phyloP scores from a whole-genome alignment of 2,329 filamentous ascomycete species.

The Xylaria sp. region DNA sequence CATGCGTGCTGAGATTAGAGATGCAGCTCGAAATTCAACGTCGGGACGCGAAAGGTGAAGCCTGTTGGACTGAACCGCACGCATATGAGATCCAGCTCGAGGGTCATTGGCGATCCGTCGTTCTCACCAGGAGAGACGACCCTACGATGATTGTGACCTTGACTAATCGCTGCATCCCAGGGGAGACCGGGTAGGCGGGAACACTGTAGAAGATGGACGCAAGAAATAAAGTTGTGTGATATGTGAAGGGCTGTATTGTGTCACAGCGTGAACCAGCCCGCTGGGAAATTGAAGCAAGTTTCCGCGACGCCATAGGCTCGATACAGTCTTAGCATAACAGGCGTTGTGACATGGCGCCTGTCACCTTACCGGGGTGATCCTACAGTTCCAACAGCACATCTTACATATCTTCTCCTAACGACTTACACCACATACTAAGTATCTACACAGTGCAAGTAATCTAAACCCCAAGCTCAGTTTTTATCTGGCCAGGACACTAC shows the following conservation, averaged over 20 bases:
- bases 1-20: background rate
- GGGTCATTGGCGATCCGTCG: background rate
- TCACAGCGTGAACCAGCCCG: slow-evolving; percentile 19
- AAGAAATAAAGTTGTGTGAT: background rate
- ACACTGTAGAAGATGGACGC: background rate
- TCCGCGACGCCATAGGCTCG: background rate
- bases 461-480: no score
- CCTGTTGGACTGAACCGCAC: background rate
- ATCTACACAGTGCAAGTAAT: background rate
- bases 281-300: slow-evolving; percentile 9
- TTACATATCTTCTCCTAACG: background rate
- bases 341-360: background rate
- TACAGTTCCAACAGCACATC: background rate
- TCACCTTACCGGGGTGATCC: background rate
- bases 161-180: slow-evolving; percentile 3
- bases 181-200: no score
- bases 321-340: background rate
- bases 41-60: background rate
- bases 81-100: background rate
- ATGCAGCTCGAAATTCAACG: background rate
- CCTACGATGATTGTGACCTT: background rate
- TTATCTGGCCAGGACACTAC: no score
- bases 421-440: background rate
- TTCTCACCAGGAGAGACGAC: background rate
- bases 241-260: background rate